These are phyloP conservation scores for Entomortierella chlamydospora DNA, from an alignment of 192 early-diverging fungal species.

Conservation along the genomic window DNA sequence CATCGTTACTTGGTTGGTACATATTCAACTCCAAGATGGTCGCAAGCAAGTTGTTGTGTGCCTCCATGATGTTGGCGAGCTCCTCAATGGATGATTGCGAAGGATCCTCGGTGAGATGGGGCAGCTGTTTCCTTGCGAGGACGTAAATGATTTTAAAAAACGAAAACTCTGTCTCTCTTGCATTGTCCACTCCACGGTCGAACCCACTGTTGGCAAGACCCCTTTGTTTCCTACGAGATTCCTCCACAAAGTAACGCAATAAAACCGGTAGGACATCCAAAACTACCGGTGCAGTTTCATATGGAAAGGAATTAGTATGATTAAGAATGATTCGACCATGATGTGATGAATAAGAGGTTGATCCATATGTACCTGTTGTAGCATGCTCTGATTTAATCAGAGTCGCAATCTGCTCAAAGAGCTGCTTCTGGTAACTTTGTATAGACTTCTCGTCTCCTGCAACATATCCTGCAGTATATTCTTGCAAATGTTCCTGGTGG, in stretches of 20 bases:
- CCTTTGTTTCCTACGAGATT: constrained; percentile 37
- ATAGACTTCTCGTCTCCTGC: constrained; percentile 33
- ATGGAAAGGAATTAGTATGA: background rate
- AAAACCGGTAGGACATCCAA: constrained; percentile 32
- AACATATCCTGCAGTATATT: constrained; percentile 38
- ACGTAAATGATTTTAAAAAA: constrained; percentile 52
- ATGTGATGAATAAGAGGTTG: background rate
- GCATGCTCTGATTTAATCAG: constrained; percentile 25
- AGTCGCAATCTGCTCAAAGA: constrained; percentile 36
- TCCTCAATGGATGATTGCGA: constrained; percentile 13
- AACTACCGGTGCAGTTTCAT: background rate
- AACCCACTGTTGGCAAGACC: constrained; percentile 32
- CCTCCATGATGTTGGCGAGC: constrained; percentile 33
- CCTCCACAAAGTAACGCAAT: constrained; percentile 39
- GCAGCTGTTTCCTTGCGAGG: constrained; percentile 34
- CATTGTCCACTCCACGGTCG: constrained; percentile 29
- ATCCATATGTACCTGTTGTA: constrained; percentile 6
- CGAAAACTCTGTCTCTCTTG: constrained; percentile 35
- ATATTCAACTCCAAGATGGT: constrained; percentile 36
- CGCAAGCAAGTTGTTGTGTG: constrained; percentile 27
- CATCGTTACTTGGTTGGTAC: constrained; percentile 52
- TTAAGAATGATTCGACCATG: too few relatives aligned
- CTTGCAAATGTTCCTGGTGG: constrained; percentile 50
- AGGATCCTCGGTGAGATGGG: constrained; percentile 6
- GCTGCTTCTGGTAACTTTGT: constrained; percentile 53